Evolutionary conservation across 2,329 filamentous ascomycete species (phyloP), one percentile per base, ranked within the genome.

Genomic region (Ceratocystiopsis brevicomis): DNA sequence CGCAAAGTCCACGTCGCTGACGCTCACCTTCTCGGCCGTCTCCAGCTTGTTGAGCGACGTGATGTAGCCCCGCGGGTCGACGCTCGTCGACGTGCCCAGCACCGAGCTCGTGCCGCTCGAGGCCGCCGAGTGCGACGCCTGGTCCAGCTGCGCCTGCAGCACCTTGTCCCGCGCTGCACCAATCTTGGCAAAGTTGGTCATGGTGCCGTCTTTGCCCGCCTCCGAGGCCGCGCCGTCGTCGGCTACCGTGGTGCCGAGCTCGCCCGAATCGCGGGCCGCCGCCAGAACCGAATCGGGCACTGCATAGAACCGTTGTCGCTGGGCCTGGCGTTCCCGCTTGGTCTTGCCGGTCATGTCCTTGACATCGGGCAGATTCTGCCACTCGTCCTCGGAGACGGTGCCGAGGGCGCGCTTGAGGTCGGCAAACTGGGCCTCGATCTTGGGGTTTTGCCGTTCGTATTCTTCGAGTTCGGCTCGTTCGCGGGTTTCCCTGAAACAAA

Each of bases 131-230:
- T 98, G 68, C 51, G 84, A 78, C n/a, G 92, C 88, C 57, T 94
- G 81, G 47, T 51, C 48, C 35, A 51, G 46, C 39, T 45, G 78
- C 14, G 92, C 88, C 57, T 94, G 81, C 43, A 98, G 71, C 37
- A 95, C 90, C 61, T 94, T 95, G 64, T 95, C 85, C 63, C 90
- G 78, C 17, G 90, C 92, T 38, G 87, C 86, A 61, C 92, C 90
- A 49, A 98, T 96, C 59, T 94, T 83, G 38, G 88, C 88, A 57
- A 98, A 98, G 57, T 98, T 95, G 12, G 88, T 98, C 74, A 94
- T 90, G 1, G 86, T 93, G 2, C 88, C 87, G 54, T 94, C 86
- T 45, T 78, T 71, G 40, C 19, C 30, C 25, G 59, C 62, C 40
- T 68, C 63, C 2, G 56, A 53, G 17, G 60, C 64, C 2, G 63